phyloP scores from a whole-genome alignment of 345 rosid species.

The Linum lewisii region DNA sequence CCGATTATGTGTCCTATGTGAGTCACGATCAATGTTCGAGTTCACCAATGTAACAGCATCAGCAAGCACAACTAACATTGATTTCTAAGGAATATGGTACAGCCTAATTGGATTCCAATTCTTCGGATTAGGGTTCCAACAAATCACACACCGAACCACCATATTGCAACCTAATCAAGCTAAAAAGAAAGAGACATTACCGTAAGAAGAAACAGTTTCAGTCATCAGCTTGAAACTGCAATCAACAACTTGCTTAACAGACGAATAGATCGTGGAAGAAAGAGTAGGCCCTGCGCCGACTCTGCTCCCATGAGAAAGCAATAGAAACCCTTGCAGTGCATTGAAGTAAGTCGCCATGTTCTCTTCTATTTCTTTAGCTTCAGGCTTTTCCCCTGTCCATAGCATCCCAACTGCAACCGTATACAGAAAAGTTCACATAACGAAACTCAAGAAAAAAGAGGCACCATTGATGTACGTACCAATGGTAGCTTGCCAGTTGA shows the following conservation, averaged over 20 bases:
- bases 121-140: too few species aligned
- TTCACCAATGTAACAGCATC: too few species aligned
- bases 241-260: conserved; percentile 67
- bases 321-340: conserved; percentile 65
- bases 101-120: too few species aligned
- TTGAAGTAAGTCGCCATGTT: conserved; percentile 62
- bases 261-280: conserved; percentile 40
- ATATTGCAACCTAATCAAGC: background rate
- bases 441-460: too few species aligned
- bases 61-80: too few species aligned
- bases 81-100: too few species aligned
- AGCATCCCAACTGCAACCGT: conserved; percentile 72
- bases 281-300: conserved; percentile 90
- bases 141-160: background rate
- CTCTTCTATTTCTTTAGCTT: conserved; percentile 60
- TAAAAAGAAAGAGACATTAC: conserved; percentile 21
- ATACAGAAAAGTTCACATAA: too few species aligned
- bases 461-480: conserved; percentile 27
- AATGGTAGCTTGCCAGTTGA: conserved; percentile 79
- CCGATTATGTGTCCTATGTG: too few species aligned
- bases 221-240: conserved; percentile 73
- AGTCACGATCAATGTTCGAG: too few species aligned
- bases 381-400: conserved; percentile 66
- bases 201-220: conserved; percentile 54
- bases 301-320: conserved; percentile 70